Base-by-base conservation (phyloP, 2,329 filamentous ascomycete species). In the Xylariales sp. region DNA sequence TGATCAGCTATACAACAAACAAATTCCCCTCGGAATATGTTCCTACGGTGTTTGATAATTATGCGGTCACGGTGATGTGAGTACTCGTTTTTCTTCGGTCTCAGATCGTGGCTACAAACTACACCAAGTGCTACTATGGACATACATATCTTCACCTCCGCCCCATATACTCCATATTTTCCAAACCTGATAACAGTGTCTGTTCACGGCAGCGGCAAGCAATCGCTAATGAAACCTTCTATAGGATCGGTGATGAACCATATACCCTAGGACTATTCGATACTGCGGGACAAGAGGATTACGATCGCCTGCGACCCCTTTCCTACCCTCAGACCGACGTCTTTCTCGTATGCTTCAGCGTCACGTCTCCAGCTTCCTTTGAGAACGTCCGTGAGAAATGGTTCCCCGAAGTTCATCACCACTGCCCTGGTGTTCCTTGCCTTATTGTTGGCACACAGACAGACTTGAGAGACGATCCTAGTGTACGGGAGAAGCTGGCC, bases 1-100 rank as follows among this genome's bases (percentile, higher is more conserved):
- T 99, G 80, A 99, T 99, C 85, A 97, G 93, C 81, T 99, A 99
- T 84, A 99, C 96, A 73, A 99, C 96, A 72, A 99, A 99, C 88
- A 98, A 98, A 79, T 99, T 99, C 82, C 96, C 96, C 43, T 97
- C 94, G 77, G 96, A 99, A 94, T 99, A 99, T 82, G 96, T 99
- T 67, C 96, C 96, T 60, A 99, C 96, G 36, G 96, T 99, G 72
- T 99, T 99, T 82, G 96, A 99, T 83, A 99, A 99, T 84, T 99
- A 99, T 88, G 96, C 96, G 66, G 96, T 99, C 80, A 99, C 96
- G 74, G 96, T 99, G 75, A 99, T 99, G 96, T 97, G 87, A 90
- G 94, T 70, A 45, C 43, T 54, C 56, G 39, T 5, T 57, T 56
- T 52, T 32, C 46, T 50, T 62, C 18, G 23, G 41, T 67, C 61